These are phyloP conservation scores for Penicillium palitans DNA, from an alignment of 2,329 filamentous ascomycete species.

Conservation along the genomic window DNA sequence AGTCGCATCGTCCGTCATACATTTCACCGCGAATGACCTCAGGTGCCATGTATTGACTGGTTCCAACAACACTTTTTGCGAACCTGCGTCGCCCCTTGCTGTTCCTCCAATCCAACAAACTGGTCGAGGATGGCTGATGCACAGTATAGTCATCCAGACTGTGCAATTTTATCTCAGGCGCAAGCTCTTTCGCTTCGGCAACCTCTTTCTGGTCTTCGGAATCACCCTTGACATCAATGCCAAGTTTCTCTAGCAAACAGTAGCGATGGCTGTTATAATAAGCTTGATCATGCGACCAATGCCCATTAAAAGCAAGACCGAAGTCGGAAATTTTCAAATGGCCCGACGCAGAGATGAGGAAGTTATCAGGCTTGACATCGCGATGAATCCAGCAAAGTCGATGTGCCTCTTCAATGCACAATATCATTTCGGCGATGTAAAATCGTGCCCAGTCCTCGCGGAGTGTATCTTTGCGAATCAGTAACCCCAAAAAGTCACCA, in stretches of 20 bases:
- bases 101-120: slow-evolving; percentile 69
- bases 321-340: slow-evolving; percentile 97
- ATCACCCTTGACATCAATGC: slow-evolving; percentile 73
- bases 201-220: slow-evolving; percentile 64
- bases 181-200: slow-evolving; percentile 30
- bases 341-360: slow-evolving; percentile 81
- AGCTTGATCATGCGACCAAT: slow-evolving; percentile 86
- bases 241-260: slow-evolving; percentile 72
- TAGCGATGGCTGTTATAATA: slow-evolving; percentile 86
- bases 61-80: slow-evolving; percentile 86
- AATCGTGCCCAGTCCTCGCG: slow-evolving; percentile 76
- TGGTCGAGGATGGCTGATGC: slow-evolving; percentile 41
- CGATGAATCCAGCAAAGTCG: slow-evolving; percentile 87
- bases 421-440: slow-evolving; percentile 93
- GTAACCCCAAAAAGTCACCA: slow-evolving; percentile 83
- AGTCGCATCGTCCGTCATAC: slow-evolving; percentile 94
- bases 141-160: slow-evolving; percentile 39
- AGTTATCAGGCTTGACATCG: slow-evolving; percentile 97
- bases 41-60: slow-evolving; percentile 97
- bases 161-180: slow-evolving; percentile 11
- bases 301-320: slow-evolving; percentile 89
- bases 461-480: slow-evolving; percentile 82
- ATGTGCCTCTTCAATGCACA: slow-evolving; percentile 92
- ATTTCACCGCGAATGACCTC: slow-evolving; percentile 79
- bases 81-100: slow-evolving; percentile 67